Percentiles rank a stretch among this genome's conserved stretches.
Evolutionary conservation across 257 asterid species (phyloP).

Genomic region (Scutellaria minor): DNA sequence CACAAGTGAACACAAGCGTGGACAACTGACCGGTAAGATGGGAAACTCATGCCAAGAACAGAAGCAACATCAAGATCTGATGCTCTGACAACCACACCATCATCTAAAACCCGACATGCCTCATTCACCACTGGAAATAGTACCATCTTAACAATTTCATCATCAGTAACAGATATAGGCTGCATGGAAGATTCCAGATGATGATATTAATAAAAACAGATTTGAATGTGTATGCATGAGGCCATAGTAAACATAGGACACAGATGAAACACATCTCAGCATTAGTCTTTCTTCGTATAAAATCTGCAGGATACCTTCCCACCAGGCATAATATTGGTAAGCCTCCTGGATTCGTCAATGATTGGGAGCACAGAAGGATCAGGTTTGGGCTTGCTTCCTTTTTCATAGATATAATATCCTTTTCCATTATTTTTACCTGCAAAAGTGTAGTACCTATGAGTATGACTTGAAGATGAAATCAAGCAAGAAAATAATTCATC

Average conservation of each 20-base stretch:
- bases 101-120: conserved; percentile 92
- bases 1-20: conserved; percentile 3
- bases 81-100: conserved; percentile 83
- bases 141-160: conserved; percentile 89
- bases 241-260: conserved; percentile 17
- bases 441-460: conserved; percentile 30
- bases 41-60: conserved; percentile 97
- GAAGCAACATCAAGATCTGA: conserved; percentile 95
- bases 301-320: conserved; percentile 69
- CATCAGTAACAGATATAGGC: conserved; percentile 85
- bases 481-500: conserved; percentile 28
- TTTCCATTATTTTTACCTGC: conserved; percentile 93
- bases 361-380: conserved; percentile 82
- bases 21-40: conserved; percentile 81
- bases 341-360: conserved; percentile 86
- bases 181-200: conserved; percentile 45
- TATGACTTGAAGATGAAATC: conserved; percentile 25
- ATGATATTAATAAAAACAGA: conserved; percentile 8
- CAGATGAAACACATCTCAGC: conserved; percentile 8
- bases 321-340: conserved; percentile 80
- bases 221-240: conserved; percentile 5
- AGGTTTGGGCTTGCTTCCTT: conserved; percentile 93
- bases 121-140: conserved; percentile 95
- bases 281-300: conserved; percentile 8
- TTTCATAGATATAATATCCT: conserved; percentile 84